Base-by-base conservation (phyloP, 1,139 yeast species). In the Wickerhamiella pararugosa region DNA sequence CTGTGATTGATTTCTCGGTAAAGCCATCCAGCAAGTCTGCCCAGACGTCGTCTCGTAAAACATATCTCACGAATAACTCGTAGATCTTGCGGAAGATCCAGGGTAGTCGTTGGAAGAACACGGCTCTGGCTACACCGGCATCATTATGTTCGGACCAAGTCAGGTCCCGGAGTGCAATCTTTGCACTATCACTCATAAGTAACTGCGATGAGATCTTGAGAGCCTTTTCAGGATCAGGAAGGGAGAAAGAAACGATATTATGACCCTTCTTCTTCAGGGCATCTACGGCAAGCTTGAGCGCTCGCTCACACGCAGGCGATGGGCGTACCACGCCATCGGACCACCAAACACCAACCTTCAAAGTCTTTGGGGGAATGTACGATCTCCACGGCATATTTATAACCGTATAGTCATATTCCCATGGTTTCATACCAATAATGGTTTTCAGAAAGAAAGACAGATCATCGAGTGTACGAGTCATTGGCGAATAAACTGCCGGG, bases 311-410 rank as follows among this genome's bases (percentile, higher is more conserved):
- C 44, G 87, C 87, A 25, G 87, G 90, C 9, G 71, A 61, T 11
- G 78, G 76, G 32, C 62, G 64, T 25, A 70, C 67, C 29, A 70
- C 63, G 6, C 65, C 68, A 51, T 69, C 71, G 48, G 65, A 66
- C 47, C 59, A 64, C 43, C 67, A 49, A 25, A 74, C 66, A 7
- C 74, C 77, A 39, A 73, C 57, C 37, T 61, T 63, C 37, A 71
- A 53, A 48, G 74, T 67, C 33, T 60, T 51, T 4, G 71, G 66
- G 2, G 77, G 60, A 35, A 46, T 45, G 25, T 57, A 60, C 5
- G 62, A 63, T 51, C 73, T 68, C 87, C 90, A 80, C 25, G 79
- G 79, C 47, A 76, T 54, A 42, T 73, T 76, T 40, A 73, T 59
- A 41, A 67, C 60, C 44, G 67, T 63, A 46, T 72, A 71, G 58